Base-by-base conservation (phyloP, 1,284 basidiomycete species). In the Hemileia vastatrix region DNA sequence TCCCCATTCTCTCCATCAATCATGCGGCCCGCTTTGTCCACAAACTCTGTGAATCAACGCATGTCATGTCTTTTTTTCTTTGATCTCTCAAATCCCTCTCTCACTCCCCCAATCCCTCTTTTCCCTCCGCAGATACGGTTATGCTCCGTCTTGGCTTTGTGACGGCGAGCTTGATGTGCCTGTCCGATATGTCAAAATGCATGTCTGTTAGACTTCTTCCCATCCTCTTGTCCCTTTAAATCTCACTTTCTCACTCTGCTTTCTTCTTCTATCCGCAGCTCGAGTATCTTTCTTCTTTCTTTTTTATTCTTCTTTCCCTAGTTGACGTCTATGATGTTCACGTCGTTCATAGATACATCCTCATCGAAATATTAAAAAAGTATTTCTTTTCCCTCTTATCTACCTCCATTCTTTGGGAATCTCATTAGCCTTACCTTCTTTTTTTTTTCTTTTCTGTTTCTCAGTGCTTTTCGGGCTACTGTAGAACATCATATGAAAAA, bases 321-420 rank as follows among this genome's bases (percentile, higher is more conserved):
- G 48, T 6, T 15, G 23, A 3, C 13, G 11, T 53, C 24, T 53
- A 3, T 31, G 4, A 9, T 9, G 19, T 33, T 2, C 6, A 15
- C 15, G 6, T 53, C n/a, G 27, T n/a, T 19, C 27, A 6, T 24
- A 62, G 59, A 62, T 62, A 62, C 13, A 15, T 62, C 21, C 45
- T 62, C 8, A 54, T 54, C 18, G 59, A 62, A 36, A 51, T 62
- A 6, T 36, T 62, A 32, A 62, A 62, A 55, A 62, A 62, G 59
- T 55, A 40, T 24, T 31, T 45, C 8, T 3, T 49, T 24, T 18
- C 11, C 18, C 40, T 48, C 13, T 62, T 32, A 2, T 3, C 19
- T 36, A 3, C 9, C n/a, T n/a, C n/a, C n/a, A n/a, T n/a, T n/a
- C n/a, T n/a, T n/a, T n/a, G n/a, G 24, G 23, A 45, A 32, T 24